A percentile compares a stretch with the other conserved stretches of the same genome.
Evolutionary conservation across 2,329 filamentous ascomycete species (phyloP).

Genomic region (Aspergillus quadrilineatus): DNA sequence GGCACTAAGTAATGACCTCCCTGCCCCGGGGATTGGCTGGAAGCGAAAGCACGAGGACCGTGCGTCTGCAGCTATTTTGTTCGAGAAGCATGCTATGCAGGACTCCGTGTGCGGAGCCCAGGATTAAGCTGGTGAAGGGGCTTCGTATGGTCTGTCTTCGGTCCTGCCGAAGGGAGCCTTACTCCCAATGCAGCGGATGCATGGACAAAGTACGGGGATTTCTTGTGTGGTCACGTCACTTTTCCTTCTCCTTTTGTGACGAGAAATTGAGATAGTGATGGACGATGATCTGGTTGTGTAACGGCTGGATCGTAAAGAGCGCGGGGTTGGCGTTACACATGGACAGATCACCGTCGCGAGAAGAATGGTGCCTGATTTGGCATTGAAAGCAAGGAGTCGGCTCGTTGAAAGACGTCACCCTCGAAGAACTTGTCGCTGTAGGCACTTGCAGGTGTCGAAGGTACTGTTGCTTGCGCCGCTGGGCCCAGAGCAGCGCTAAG

Average conservation of each 20-base stretch:
- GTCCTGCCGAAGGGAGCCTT: constrained; percentile 2
- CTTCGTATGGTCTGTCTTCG: not conserved
- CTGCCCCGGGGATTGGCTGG: not conserved
- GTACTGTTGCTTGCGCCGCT: constrained; percentile 84
- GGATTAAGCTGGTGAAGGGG: not conserved
- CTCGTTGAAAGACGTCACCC: constrained; percentile 51
- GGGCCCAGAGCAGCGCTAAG: constrained; percentile 86
- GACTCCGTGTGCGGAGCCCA: not conserved
- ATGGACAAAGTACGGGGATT: not conserved
- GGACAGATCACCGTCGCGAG: constrained; percentile 33
- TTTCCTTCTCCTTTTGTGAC: not conserved
- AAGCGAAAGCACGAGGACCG: not conserved
- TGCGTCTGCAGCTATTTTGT: constrained; percentile 1
- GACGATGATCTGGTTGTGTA: constrained; percentile 15
- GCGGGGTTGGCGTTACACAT: constrained; percentile 37
- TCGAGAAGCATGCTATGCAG: constrained; percentile 2
- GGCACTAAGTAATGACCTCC: not conserved
- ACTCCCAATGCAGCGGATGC: not conserved
- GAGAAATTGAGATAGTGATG: not conserved
- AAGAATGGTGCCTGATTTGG: constrained; percentile 44
- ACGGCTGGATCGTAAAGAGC: constrained; percentile 26
- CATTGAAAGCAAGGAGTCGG: constrained; percentile 49
- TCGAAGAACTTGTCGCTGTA: constrained; percentile 51
- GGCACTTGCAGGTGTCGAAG: constrained; percentile 56
- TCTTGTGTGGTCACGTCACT: not conserved